Percentiles rank a stretch among this genome's conserved stretches.
These are phyloP conservation scores for Neopestalotiopsis clavispora DNA, from an alignment of 2,329 filamentous ascomycete species.

Conservation along the genomic window DNA sequence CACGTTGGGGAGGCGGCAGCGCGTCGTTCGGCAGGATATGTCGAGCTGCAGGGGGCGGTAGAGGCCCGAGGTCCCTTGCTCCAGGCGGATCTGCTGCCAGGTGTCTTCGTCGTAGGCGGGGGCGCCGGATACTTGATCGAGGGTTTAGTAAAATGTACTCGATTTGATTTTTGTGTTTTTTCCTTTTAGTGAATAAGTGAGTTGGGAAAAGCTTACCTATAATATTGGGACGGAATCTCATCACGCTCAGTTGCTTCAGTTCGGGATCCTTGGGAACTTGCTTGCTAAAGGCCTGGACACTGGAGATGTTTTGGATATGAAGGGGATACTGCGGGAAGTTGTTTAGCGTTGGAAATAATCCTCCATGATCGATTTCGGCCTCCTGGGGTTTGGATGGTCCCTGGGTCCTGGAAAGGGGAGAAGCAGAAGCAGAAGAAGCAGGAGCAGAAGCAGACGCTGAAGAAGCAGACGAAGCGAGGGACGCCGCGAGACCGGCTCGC, in stretches of 20 bases:
- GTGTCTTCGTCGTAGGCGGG: constrained; percentile 71
- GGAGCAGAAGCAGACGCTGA: not conserved
- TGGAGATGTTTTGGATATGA: constrained; percentile 69
- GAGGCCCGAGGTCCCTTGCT: constrained; percentile 52
- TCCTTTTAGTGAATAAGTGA: no score
- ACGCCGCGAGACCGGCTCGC: not conserved
- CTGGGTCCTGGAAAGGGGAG: not conserved
- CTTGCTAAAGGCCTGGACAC: constrained; percentile 64
- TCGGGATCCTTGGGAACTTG: constrained; percentile 56
- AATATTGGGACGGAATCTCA: constrained; percentile 75
- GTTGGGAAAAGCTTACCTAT: no score
- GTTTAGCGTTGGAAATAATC: not conserved
- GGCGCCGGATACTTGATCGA: constrained; percentile 60
- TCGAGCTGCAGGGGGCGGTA: constrained; percentile 50
- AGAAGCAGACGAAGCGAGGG: not conserved
- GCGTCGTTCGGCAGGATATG: constrained; percentile 68
- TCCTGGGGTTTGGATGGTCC: not conserved
- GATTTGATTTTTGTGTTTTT: not conserved
- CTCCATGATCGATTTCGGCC: not conserved
- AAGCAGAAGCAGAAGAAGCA: not conserved
- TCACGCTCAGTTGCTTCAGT: constrained; percentile 59
- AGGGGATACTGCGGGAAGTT: constrained; percentile 63
- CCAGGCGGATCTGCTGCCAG: constrained; percentile 68
- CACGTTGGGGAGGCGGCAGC: constrained; percentile 75
- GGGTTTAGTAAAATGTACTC: not conserved